Conservation (phyloP, 441 rosid genomes). For the Erodium trifolium region DNA sequence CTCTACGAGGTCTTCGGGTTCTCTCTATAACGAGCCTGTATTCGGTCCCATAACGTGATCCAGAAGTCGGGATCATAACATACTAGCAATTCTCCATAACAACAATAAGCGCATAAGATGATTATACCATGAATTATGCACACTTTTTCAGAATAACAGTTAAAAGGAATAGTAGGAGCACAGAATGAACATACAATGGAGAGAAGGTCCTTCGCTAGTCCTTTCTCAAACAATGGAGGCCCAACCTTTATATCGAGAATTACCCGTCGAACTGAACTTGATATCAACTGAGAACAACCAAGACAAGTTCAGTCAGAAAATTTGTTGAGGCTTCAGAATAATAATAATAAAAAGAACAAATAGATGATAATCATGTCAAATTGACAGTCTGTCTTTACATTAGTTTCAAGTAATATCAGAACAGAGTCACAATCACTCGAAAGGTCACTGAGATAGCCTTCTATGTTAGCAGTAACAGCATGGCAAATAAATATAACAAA, state of each 20-base stretch:
- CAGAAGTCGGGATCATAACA: too few species aligned
- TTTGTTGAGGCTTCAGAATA: slow-evolving; percentile 12
- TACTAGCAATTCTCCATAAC: background rate
- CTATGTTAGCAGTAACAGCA: slow-evolving; percentile 12
- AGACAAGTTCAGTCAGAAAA: slow-evolving; percentile 19
- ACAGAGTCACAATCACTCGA: background rate
- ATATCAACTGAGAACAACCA: slow-evolving; percentile 43
- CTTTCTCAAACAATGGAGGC: slow-evolving; percentile 76
- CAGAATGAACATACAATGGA: slow-evolving; percentile 51
- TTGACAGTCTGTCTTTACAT: slow-evolving; percentile 1
- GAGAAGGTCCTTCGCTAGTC: slow-evolving; percentile 72
- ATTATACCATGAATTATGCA: background rate
- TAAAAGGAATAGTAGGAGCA: slow-evolving; percentile 1
- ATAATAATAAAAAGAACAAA: slow-evolving; percentile 2
- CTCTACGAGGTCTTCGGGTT: too few species aligned
- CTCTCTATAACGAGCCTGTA: too few species aligned
- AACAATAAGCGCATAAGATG: background rate
- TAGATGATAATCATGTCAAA: background rate
- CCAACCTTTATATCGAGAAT: slow-evolving; percentile 93
- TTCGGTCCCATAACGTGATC: too few species aligned
- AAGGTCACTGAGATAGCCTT: background rate
- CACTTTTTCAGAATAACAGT: slow-evolving; percentile 11
- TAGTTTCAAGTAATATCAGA: slow-evolving; percentile 14
- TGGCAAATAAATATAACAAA: background rate
- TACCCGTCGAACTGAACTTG: slow-evolving; percentile 62